Base-by-base conservation (phyloP, 2,329 filamentous ascomycete species). In the Sphaerulina musiva region DNA sequence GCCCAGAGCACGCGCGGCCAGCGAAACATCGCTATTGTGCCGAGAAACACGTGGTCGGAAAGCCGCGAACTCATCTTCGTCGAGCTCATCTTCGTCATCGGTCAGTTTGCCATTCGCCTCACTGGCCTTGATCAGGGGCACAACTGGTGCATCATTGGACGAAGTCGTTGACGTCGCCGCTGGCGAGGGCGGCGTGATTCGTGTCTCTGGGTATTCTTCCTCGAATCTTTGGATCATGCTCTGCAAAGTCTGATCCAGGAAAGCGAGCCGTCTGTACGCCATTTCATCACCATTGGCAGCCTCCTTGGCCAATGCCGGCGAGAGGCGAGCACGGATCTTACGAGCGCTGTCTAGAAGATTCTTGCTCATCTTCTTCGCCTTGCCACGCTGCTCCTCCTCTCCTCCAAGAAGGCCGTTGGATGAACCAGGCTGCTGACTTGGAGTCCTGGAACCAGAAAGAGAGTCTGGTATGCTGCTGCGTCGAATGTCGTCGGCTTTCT, bases 141-240 rank as follows among this genome's bases (percentile, higher is more conserved):
- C 40, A 4, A 48, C 46, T 4, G 53, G 55, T 29, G 59, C 59
- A 46, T 57, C 57, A 26, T 40, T 31, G 3, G 61, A 63, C 9
- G 56, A 61, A 42, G 60, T 50, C 10, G 55, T 58, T 8, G 57
- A 56, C 5, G 43, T 54, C 51, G 43, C 51, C 36, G 36, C 56
- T 29, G 48, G 57, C 47, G 49, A 56, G 32, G 55, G 56, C 6
- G 59, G 58, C 12, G 67, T 62, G 41, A 82, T 76, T 36, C 89
- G 83, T 0, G 88, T 95, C 67, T 97, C 92, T 0, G 93, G 93
- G 65, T 90, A 97, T 70, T 97, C 92, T 68, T 95, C 87, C 70
- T 97, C 93, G 68, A 97, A 98, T 29, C 93, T 86, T 68, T 89
- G 85, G 66, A 97, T 97, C 74, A 97, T 96, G 61, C 86, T 85